Base-by-base conservation (phyloP, 2,329 filamentous ascomycete genomes). In the Stenocarpella maydis region DNA sequence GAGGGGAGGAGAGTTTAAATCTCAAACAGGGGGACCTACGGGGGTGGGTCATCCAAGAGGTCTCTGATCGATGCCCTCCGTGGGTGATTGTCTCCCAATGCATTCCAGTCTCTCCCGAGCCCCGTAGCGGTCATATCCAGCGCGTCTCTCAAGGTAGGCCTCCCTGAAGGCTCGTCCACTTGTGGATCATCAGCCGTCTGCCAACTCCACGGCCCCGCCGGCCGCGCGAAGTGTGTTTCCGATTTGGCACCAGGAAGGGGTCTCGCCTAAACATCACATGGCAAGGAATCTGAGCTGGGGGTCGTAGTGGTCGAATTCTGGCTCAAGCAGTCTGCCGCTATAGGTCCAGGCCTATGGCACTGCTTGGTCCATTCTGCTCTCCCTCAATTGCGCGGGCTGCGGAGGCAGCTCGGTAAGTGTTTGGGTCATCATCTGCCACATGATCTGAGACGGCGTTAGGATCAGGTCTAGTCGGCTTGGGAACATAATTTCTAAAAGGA, bases 261-360 rank as follows among this genome's bases (percentile, higher is more conserved):
- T 37, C 19, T 34, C 21, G 34, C 28, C 50, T 34, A 53, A 9
- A 37, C 28, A 34, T 28, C 50, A 53, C 50, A 34, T 53, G 28
- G n/a, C 19, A 12, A 34, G 26, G 50, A 10, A 53, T 15, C 14
- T 53, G 50, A 31, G 28, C 21, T n/a, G 17, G 14, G 9, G 19
- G 28, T 53, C 50, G 19, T 34, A 53, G 28, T 53, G 50, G 50
- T 53, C 50, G 10, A 34, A 54, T 19, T 54, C 52, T n/a, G 52
- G 52, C 21, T 54, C 21, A 12, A 10, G 12, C 52, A 54, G 19
- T 31, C n/a, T 37, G 0, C 28, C 28, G 31, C 52, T 31, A 54
- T 54, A 37, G 2, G 19, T 54, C 52, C 28, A 54, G 14, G 19
- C 19, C n/a, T 10, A 10, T n/a, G 4, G 31, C 8, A 24, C 10